These are phyloP conservation scores for Thermothelomyces thermophilus DNA, from an alignment of 2,329 filamentous ascomycete species.

Conservation along the genomic window DNA sequence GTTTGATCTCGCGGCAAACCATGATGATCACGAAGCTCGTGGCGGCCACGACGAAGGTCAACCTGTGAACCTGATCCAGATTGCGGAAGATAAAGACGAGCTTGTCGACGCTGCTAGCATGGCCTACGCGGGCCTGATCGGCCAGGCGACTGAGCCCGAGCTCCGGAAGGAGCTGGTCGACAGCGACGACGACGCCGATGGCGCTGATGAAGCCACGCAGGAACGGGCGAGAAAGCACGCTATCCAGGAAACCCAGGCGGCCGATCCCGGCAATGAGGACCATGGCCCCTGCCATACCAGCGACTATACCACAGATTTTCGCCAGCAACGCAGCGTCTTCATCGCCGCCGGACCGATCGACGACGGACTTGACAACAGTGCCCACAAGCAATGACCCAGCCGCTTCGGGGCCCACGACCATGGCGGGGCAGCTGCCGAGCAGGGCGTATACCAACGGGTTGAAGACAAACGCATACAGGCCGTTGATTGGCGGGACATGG, in stretches of 20 bases:
- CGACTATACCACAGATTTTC: slow-evolving; percentile 78
- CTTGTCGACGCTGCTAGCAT: slow-evolving; percentile 84
- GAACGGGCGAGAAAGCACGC: slow-evolving; percentile 87
- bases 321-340: slow-evolving; percentile 65
- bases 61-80: slow-evolving; percentile 56
- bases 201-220: slow-evolving; percentile 93
- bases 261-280: slow-evolving; percentile 83
- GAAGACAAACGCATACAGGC: slow-evolving; percentile 89
- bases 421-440: slow-evolving; percentile 82
- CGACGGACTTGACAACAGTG: slow-evolving; percentile 71
- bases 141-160: slow-evolving; percentile 67
- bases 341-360: slow-evolving; percentile 59
- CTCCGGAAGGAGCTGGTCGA: slow-evolving; percentile 90
- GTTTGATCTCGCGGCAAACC: slow-evolving; percentile 82
- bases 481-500: slow-evolving; percentile 88
- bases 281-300: slow-evolving; percentile 78
- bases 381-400: slow-evolving; percentile 87
- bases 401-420: slow-evolving; percentile 92
- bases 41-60: slow-evolving; percentile 71
- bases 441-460: slow-evolving; percentile 87
- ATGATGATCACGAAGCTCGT: slow-evolving; percentile 84
- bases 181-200: slow-evolving; percentile 91
- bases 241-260: slow-evolving; percentile 86
- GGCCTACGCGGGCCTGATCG: slow-evolving; percentile 56
- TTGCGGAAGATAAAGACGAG: slow-evolving; percentile 71